Evolutionary conservation across 805 yeast species (phyloP), one percentile per base, ranked within the genome.

Genomic region (Kockiozyma suomiensis): DNA sequence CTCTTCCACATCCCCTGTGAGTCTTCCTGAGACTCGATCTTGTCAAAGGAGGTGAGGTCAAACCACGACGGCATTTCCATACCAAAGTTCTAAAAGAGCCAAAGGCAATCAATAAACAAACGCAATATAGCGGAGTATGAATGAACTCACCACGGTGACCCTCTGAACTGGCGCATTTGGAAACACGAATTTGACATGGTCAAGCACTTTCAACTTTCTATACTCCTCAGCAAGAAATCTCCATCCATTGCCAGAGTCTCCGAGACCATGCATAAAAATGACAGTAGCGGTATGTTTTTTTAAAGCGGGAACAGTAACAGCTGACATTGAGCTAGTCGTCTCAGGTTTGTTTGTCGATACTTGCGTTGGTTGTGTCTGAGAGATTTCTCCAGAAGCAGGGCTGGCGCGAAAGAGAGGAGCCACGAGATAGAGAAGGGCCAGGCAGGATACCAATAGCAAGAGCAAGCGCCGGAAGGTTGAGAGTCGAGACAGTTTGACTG

Each of bases 181-280:
- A 68, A 94, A 89, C n/a, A 92, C 80, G 68, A 87, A 91, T 66
- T 85, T 86, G 65, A 81, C 80, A 67, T 80, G 84, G 66, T 75
- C 78, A 68, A 80, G 86, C 21, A 76, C 70, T 43, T 76, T 73
- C 52, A 65, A 56, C 10, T 66, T 64, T 56, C 69, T 65, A 26
- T 88, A 80, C 55, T 83, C 75, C 41, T 85, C 86, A 3, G 94
- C 88, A 42, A 93, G 75, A 78, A 89, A 90, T 47, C 82, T 78
- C 97, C 97, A 93, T 1, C 97, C 97, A 17, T 80, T 78, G 3
- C 97, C 97, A 0, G 90, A 73, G 72, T 93, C 98, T 8, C 99
- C 99, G 17, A 93, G 78, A 0, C 99, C 98, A 72, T 94, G 98
- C 65, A 64, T 43, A 40, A 67, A 67, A 30, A 67, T 67, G 48